Conservation (phyloP, 1,284 basidiomycete species). For the Fistulinella cinereoalba region DNA sequence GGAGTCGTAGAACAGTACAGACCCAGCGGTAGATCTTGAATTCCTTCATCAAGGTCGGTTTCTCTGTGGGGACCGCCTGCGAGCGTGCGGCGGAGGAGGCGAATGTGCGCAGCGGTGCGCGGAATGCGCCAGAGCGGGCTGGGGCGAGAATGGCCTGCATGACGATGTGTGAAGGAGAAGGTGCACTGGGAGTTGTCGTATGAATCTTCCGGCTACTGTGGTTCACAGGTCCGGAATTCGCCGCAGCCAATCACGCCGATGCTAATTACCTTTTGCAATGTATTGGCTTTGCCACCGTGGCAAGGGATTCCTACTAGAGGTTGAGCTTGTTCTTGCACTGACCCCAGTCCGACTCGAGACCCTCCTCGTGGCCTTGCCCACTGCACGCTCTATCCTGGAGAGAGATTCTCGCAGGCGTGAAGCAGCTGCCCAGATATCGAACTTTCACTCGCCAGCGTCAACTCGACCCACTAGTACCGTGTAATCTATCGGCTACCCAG, state of each 20-base stretch:
- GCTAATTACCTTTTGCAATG: too few species aligned
- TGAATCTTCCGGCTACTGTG: conserved; percentile 17
- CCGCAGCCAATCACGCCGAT: conserved; percentile 29
- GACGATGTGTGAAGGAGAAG: background rate
- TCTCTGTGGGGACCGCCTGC: conserved; percentile 44
- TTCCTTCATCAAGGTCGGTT: conserved; percentile 66
- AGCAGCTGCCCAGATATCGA: too few species aligned
- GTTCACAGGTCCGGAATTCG: conserved; percentile 12
- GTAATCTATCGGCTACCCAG: too few species aligned
- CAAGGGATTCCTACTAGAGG: too few species aligned
- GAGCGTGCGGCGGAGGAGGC: conserved; percentile 38
- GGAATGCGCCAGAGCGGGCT: conserved; percentile 4
- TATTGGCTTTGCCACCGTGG: too few species aligned
- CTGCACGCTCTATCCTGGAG: too few species aligned
- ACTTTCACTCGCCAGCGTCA: too few species aligned
- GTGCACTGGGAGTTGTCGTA: conserved; percentile 7
- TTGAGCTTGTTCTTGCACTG: too few species aligned
- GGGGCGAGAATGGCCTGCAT: conserved; percentile 16
- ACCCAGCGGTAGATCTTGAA: conserved; percentile 99
- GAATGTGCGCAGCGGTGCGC: conserved; percentile 36
- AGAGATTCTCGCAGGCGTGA: too few species aligned
- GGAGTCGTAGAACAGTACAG: conserved; percentile 21
- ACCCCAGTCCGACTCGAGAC: too few species aligned
- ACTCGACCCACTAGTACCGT: too few species aligned
- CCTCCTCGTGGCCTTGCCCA: too few species aligned